Evolutionary conservation across 495 filamentous ascomycete genomes (phyloP), one percentile per base, ranked within the genome.

Genomic region (Talaromyces nanjingensis): DNA sequence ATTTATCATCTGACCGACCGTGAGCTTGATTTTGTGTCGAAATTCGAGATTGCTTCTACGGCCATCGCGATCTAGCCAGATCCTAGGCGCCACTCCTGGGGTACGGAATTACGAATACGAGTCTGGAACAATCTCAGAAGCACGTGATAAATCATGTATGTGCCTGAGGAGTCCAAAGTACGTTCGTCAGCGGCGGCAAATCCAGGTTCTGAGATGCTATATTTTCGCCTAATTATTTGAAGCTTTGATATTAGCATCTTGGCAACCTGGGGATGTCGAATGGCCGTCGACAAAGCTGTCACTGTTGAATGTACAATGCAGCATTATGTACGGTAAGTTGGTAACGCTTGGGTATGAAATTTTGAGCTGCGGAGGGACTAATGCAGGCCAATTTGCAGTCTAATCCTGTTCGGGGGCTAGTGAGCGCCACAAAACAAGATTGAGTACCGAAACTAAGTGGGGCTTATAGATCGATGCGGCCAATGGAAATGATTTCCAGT

Each of bases 401-500:
- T 56, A 56, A 22, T 4, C 12, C 53, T 7, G 27, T 14, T 27
- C 3, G 27, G 53, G 27, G 20, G 4, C 22, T 29, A 56, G 53
- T n/a, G 24, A 29, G 27, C 53, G 53, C 53, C 53, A 29, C 53
- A 29, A 56, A 56, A 56, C 53, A 56, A 56, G 53, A 56, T 56
- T 56, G 24, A 27, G 53, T n/a, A 18, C 24, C 53, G 9, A 16
- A 2, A 6, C 53, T 29, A 56, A 56, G 53, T 56, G 53, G 53
- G 11, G 11, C 4, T n/a, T 16, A 16, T 29, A 12, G 11, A 56
- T 20, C 29, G 11, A 27, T 29, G 6, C 11, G 9, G 24, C 53
- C 53, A 56, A 56, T 56, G 53, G 27, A 27, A 27, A 6, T 56
- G 53, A 27, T 56, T 29, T 56, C 8, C 53, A 56, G 24, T 1